A percentile compares a stretch with the other conserved stretches of the same genome.
Evolutionary conservation across 805 yeast genomes (phyloP).

Genomic region (Wickerhamiella lipophila): DNA sequence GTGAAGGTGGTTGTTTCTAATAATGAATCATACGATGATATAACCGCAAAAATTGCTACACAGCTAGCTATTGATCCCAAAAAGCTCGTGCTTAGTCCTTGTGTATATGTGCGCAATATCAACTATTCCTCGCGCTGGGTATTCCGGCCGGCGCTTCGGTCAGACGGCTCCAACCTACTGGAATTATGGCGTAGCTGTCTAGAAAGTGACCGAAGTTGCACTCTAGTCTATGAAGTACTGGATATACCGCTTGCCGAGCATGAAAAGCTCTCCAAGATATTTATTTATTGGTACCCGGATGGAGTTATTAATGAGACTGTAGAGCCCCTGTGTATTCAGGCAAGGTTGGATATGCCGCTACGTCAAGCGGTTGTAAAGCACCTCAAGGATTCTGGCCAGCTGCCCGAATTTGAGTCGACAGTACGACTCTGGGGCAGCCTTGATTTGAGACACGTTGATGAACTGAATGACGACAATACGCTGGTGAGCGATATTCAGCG

Average conservation of each 20-base stretch:
- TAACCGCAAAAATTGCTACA: slow-evolving; percentile 50
- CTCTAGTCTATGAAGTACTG: slow-evolving; percentile 62
- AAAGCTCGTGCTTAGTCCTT: slow-evolving; percentile 51
- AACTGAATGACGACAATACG: background rate
- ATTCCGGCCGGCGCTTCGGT: slow-evolving; percentile 1
- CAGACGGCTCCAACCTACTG: slow-evolving; percentile 15
- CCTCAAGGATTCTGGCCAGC: background rate
- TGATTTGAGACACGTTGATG: background rate
- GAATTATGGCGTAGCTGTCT: slow-evolving; percentile 11
- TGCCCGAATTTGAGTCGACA: background rate
- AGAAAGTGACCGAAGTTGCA: slow-evolving; percentile 15
- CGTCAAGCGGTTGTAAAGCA: background rate
- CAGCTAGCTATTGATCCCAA: slow-evolving; percentile 43
- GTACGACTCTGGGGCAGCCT: background rate
- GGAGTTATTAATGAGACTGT: slow-evolving; percentile 30
- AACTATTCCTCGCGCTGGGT: background rate
- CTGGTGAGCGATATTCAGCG: background rate
- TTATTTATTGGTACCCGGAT: slow-evolving; percentile 58
- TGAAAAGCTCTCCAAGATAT: slow-evolving; percentile 59
- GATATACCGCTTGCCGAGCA: slow-evolving; percentile 61
- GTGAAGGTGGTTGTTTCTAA: slow-evolving; percentile 51
- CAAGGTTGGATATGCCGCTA: background rate
- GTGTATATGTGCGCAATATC: background rate
- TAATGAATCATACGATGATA: slow-evolving; percentile 41
- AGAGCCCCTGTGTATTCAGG: background rate